These are phyloP conservation scores for Candida endomychidarum DNA, from an alignment of 805 yeast species.

Conservation along the genomic window DNA sequence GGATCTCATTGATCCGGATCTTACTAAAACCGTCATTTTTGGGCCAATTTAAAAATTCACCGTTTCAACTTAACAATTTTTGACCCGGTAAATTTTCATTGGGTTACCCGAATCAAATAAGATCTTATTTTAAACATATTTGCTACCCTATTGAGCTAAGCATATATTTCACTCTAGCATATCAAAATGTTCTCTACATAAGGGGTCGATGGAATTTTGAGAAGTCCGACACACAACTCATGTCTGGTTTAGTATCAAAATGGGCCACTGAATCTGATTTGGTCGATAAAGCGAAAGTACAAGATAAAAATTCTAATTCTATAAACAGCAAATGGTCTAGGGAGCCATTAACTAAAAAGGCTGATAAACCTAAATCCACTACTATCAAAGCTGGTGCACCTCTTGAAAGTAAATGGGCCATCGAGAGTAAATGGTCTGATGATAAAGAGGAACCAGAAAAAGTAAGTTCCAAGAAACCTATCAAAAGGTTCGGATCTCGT, in stretches of 20 bases:
- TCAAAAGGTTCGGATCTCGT: too few species aligned
- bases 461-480: neutral
- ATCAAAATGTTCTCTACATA: neutral
- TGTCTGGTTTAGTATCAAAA: slow-evolving; percentile 23
- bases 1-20: slow-evolving; percentile 7
- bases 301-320: slow-evolving; percentile 17
- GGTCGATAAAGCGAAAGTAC: slow-evolving; percentile 25
- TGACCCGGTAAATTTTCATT: too few species aligned
- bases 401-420: slow-evolving; percentile 10
- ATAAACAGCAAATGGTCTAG: slow-evolving; percentile 38
- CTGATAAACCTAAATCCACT: neutral
- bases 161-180: too few species aligned
- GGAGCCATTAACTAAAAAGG: slow-evolving; percentile 6
- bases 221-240: slow-evolving; percentile 2
- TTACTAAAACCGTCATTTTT: neutral
- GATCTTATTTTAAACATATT: too few species aligned
- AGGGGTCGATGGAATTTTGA: neutral
- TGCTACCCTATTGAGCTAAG: too few species aligned
- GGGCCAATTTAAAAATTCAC: too few species aligned
- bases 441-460: slow-evolving; percentile 1
- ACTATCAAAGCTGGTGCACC: too few species aligned
- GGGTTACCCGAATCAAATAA: too few species aligned
- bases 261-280: slow-evolving; percentile 38
- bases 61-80: too few species aligned
- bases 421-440: too few species aligned